Conservation (phyloP, 176 grass and related monocot genomes). For the Avena eriantha region DNA sequence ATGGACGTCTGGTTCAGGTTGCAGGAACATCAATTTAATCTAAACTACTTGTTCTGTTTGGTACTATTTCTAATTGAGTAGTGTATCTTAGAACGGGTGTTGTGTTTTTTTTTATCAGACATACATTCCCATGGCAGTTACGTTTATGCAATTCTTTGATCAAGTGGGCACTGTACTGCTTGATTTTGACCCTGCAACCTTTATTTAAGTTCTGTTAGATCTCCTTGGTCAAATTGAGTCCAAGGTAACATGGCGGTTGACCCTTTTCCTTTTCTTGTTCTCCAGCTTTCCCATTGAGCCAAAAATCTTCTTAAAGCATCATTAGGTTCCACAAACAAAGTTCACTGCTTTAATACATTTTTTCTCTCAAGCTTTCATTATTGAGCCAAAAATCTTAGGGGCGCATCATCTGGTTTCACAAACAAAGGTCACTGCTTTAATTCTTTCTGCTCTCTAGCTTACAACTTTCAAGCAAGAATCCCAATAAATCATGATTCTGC, state of each 20-base stretch:
- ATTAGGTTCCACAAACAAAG: constrained; percentile 11
- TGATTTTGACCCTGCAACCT: constrained; percentile 24
- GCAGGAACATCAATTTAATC: background rate
- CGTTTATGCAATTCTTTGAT: constrained; percentile 29
- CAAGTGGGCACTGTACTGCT: constrained; percentile 25
- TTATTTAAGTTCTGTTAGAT: constrained; percentile 4
- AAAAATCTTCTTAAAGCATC: background rate
- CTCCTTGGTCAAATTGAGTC: constrained; percentile 26
- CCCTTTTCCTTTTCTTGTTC: background rate
- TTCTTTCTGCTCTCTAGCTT: background rate
- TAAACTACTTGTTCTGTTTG: background rate
- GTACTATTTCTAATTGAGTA: background rate
- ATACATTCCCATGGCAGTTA: constrained; percentile 37
- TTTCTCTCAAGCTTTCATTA: background rate
- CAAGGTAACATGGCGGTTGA: background rate
- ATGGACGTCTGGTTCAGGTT: background rate
- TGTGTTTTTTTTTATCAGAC: constrained; percentile 15
- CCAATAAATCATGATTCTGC: background rate
- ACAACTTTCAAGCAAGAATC: background rate
- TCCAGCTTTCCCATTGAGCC: background rate
- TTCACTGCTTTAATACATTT: background rate
- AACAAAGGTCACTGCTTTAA: background rate
- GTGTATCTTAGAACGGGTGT: background rate
- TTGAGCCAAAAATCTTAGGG: background rate
- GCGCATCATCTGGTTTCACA: background rate